Conservation (phyloP, 352 stramenopile genomes). For the Globisporangium nunn region DNA sequence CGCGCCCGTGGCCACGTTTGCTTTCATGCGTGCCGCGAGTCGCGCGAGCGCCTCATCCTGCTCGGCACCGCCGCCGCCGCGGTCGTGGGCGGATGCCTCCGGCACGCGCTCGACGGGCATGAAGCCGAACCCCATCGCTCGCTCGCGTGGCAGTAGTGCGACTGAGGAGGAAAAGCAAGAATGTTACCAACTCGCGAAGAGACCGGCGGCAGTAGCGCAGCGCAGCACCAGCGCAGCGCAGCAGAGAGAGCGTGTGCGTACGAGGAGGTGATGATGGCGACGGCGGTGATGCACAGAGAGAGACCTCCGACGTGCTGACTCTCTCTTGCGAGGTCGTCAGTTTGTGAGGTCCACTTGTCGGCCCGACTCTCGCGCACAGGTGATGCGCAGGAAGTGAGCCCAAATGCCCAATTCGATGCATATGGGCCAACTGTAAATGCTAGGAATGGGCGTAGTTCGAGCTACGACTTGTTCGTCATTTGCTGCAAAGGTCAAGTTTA, state of each 20-base stretch:
- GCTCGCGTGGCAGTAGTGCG: background rate
- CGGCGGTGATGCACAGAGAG: background rate
- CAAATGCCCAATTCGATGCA: background rate
- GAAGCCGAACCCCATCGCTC: slow-evolving; percentile 16
- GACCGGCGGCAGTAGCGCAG: background rate
- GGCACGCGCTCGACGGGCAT: slow-evolving; percentile 40
- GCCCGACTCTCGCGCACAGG: background rate
- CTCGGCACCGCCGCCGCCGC: slow-evolving; percentile 27
- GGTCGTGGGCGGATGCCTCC: slow-evolving; percentile 27
- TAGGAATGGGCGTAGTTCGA: background rate
- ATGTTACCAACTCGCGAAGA: background rate
- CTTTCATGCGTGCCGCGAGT: slow-evolving; percentile 70
- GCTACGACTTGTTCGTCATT: no score
- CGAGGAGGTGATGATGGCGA: background rate
- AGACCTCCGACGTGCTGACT: slow-evolving; percentile 1
- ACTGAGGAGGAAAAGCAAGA: background rate
- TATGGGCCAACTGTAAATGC: background rate
- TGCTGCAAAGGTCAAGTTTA: no score
- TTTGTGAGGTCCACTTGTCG: background rate
- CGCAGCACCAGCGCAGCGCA: background rate
- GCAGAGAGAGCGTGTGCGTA: background rate
- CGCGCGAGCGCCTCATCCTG: slow-evolving; percentile 63
- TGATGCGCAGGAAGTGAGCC: background rate
- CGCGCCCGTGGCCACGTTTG: slow-evolving; percentile 69
- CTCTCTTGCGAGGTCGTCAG: background rate